Percentiles rank a stretch among this genome's conserved stretches.
phyloP scores from a whole-genome alignment of 2,329 filamentous ascomycete species.

The Paracoccidioides lutzii region DNA sequence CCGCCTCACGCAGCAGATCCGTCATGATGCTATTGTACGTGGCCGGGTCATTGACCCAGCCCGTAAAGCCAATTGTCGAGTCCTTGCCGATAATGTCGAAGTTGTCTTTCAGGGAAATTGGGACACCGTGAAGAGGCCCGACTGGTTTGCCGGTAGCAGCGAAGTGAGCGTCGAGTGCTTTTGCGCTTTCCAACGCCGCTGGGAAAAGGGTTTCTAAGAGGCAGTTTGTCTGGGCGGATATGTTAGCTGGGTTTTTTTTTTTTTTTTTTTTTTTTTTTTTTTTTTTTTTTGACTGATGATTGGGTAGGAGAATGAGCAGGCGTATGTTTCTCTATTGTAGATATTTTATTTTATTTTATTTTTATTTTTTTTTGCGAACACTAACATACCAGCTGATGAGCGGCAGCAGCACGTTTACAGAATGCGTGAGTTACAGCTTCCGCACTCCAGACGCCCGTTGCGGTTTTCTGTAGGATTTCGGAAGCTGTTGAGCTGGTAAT shows the following conservation, averaged over 20 bases:
- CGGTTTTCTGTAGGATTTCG: constrained; percentile 9
- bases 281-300: too few relatives aligned
- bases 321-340: neutral
- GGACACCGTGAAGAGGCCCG: constrained; percentile 31
- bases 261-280: neutral
- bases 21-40: constrained; percentile 44
- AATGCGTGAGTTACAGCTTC: constrained; percentile 20
- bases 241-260: neutral
- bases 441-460: constrained; percentile 11
- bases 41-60: constrained; percentile 28
- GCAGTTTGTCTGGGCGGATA: constrained; percentile 41
- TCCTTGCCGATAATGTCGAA: constrained; percentile 21
- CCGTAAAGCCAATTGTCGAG: constrained; percentile 11
- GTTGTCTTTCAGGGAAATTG: constrained; percentile 31
- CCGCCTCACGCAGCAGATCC: constrained; percentile 43
- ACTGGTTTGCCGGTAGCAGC: constrained; percentile 29
- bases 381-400: constrained; percentile 20
- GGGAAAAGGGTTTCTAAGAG: constrained; percentile 46
- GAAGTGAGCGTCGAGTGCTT: constrained; percentile 21
- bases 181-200: constrained; percentile 25
- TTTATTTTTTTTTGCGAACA: neutral
- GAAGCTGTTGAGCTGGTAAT: constrained; percentile 8
- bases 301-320: neutral
- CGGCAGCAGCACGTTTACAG: constrained; percentile 27
- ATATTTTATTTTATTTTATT: neutral